These are phyloP conservation scores for Anacardium occidentale DNA, from an alignment of 345 rosid species.

Conservation along the genomic window DNA sequence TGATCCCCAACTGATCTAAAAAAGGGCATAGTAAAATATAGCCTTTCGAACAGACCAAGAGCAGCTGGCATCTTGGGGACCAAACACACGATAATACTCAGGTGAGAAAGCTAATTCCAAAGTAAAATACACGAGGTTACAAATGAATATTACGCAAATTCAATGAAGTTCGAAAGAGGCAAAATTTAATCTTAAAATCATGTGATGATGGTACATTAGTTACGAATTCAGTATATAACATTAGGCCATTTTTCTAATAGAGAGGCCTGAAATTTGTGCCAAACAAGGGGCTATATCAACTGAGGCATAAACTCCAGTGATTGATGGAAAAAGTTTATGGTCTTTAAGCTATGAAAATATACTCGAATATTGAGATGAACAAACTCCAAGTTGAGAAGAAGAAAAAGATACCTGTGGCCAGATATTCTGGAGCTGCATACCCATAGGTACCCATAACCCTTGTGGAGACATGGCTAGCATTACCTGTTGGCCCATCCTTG, in stretches of 20 bases:
- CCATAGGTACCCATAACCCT: conserved; percentile 95
- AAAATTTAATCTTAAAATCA: background rate
- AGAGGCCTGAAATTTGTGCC: background rate
- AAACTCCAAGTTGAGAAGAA: background rate
- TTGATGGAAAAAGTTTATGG: background rate
- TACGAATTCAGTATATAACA: background rate
- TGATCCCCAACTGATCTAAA: background rate
- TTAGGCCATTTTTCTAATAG: background rate
- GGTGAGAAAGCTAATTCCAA: background rate
- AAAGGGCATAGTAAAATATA: background rate
- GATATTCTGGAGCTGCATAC: conserved; percentile 78
- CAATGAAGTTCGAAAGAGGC: background rate
- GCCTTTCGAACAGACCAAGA: background rate
- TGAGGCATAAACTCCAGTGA: background rate
- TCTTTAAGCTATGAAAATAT: background rate
- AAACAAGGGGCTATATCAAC: background rate
- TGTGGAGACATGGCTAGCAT: conserved; percentile 80
- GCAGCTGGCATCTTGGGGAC: background rate
- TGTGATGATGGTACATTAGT: background rate
- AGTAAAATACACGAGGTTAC: background rate
- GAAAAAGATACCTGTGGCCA: conserved; percentile 62
- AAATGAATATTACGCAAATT: background rate
- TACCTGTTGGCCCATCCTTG: conserved; percentile 85
- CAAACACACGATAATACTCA: background rate
- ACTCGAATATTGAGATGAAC: background rate